Conservation (phyloP, 768 basidiomycete genomes). For the Leccinum arenicola region DNA sequence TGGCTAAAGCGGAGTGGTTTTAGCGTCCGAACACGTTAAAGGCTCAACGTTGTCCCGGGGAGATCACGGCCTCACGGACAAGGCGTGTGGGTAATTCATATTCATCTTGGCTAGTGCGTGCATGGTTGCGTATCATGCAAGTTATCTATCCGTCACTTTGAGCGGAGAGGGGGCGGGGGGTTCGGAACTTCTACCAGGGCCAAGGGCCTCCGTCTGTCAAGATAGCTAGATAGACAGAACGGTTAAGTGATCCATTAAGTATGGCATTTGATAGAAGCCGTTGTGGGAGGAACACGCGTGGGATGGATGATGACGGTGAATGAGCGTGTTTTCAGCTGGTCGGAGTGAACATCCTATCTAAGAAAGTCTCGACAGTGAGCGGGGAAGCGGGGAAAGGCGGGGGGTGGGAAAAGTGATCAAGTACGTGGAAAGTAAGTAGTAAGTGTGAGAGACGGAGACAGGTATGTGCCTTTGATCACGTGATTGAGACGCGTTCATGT, state of each 20-base stretch:
- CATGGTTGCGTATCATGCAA: background rate
- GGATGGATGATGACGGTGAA: background rate
- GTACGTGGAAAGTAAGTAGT: no score
- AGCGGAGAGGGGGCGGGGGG: background rate
- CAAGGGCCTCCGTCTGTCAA: conserved; percentile 8
- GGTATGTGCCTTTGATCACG: conserved; percentile 17
- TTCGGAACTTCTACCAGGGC: conserved; percentile 8
- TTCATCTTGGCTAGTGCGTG: background rate
- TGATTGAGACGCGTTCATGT: conserved; percentile 26
- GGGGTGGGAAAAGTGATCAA: background rate
- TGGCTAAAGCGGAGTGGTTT: background rate
- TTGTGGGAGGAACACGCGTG: conserved; percentile 19
- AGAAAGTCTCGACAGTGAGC: background rate
- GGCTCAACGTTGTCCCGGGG: conserved; percentile 4
- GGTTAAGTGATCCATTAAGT: background rate
- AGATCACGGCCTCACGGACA: background rate
- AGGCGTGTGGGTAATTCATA: background rate
- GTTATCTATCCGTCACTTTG: conserved; percentile 2
- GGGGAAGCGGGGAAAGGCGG: conserved; percentile 29
- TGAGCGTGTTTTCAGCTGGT: conserved; percentile 6
- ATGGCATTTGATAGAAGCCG: conserved; percentile 18
- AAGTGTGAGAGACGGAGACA: no score
- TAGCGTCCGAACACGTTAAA: background rate
- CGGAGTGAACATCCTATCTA: conserved; percentile 1
- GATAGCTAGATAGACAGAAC: background rate